Conservation (phyloP, 169 alveolate species). For the Cytauxzoon felis region DNA sequence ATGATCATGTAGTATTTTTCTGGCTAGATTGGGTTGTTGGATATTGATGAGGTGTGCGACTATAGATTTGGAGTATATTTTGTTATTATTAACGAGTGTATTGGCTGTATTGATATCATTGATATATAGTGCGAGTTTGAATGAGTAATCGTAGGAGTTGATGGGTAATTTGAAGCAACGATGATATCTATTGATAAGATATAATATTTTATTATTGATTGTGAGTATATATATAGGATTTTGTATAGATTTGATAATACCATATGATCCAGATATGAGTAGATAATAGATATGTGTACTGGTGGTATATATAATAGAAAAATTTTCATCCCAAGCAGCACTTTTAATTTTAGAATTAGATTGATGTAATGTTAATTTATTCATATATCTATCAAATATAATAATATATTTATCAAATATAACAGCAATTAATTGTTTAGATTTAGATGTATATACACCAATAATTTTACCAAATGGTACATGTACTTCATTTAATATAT, state of each 20-base stretch:
- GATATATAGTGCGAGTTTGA: conserved; percentile 35
- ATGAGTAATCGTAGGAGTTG: conserved; percentile 22
- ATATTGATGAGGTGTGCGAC: conserved; percentile 67
- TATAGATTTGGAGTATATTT: conserved; percentile 54
- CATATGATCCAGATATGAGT: conserved; percentile 38
- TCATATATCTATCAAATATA: conserved; percentile 60
- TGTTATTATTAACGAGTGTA: conserved; percentile 41
- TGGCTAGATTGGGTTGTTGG: conserved; percentile 60
- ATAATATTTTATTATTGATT: conserved; percentile 10
- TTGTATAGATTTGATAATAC: conserved; percentile 17
- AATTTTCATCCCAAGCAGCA: conserved; percentile 68
- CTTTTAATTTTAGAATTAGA: conserved; percentile 59
- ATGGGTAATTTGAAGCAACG: conserved; percentile 37
- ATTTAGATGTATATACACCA: conserved; percentile 50
- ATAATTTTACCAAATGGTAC: conserved; percentile 44
- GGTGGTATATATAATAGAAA: conserved; percentile 52
- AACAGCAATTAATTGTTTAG: conserved; percentile 59
- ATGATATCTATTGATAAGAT: conserved; percentile 48
- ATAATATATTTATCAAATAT: conserved; percentile 62
- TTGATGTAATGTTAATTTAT: conserved; percentile 53
- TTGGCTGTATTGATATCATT: conserved; percentile 26
- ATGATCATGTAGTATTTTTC: conserved; percentile 65
- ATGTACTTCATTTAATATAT: not conserved
- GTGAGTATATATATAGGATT: conserved; percentile 37
- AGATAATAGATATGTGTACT: conserved; percentile 52